Percentiles rank a stretch among this genome's conserved stretches.
Conservation (phyloP, 805 yeast species). For the Cyberlindnera samutprakarnensis region DNA sequence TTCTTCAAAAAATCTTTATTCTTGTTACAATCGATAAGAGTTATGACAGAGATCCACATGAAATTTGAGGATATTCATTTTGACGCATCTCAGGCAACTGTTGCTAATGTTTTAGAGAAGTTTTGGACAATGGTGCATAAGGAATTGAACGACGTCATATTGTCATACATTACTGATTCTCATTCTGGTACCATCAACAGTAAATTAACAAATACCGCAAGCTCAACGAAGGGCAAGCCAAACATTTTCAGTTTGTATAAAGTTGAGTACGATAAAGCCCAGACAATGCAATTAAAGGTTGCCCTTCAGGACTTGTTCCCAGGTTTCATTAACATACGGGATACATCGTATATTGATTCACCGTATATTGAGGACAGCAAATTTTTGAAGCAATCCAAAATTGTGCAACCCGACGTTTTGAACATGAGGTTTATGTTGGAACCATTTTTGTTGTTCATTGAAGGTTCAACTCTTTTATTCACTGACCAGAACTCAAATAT, state of each 20-base stretch:
- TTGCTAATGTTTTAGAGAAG: constrained; percentile 1
- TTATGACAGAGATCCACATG: constrained; percentile 40
- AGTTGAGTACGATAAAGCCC: constrained; percentile 27
- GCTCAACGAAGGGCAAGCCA: constrained; percentile 24
- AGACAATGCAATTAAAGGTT: constrained; percentile 33
- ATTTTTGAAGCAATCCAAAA: constrained; percentile 49
- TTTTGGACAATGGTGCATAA: constrained; percentile 13
- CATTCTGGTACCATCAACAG: not conserved
- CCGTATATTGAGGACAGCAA: constrained; percentile 56
- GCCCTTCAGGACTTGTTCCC: constrained; percentile 62
- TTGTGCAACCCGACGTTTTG: constrained; percentile 64
- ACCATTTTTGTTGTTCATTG: constrained; percentile 59
- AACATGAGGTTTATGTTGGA: constrained; percentile 77
- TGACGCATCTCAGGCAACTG: not conserved
- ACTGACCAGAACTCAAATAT: constrained; percentile 22
- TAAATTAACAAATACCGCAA: constrained; percentile 9
- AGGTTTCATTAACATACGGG: constrained; percentile 41
- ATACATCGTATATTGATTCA: constrained; percentile 27
- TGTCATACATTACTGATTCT: constrained; percentile 17
- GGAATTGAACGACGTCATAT: constrained; percentile 15
- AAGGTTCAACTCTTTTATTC: constrained; percentile 43
- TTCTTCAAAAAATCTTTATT: constrained; percentile 57
- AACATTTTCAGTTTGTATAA: constrained; percentile 30
- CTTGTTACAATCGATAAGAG: constrained; percentile 63
- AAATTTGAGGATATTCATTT: constrained; percentile 3